Conservation (phyloP, 129 eudicot genomes). For the Silybum marianum region DNA sequence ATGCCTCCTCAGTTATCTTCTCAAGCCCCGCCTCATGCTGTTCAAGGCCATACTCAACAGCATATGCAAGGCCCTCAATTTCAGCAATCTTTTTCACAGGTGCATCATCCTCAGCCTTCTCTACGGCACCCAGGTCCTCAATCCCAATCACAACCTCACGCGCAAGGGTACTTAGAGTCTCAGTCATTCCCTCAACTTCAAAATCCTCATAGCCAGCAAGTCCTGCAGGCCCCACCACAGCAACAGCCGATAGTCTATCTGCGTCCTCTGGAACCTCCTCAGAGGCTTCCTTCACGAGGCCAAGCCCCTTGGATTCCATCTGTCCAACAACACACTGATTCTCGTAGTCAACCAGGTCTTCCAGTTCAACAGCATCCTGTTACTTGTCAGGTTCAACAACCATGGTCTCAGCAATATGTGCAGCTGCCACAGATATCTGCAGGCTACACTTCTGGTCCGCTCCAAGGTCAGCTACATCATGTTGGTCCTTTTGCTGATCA, state of each 20-base stretch:
- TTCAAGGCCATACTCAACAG: constrained; percentile 45
- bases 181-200: too few relatives aligned
- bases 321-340: constrained; percentile 46
- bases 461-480: constrained; percentile 33
- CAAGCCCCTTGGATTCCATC: constrained; percentile 43
- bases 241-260: constrained; percentile 30
- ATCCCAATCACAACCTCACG: constrained; percentile 29
- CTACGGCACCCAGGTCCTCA: constrained; percentile 16
- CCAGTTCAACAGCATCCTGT: constrained; percentile 49
- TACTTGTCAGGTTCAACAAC: constrained; percentile 45
- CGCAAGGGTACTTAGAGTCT: too few relatives aligned
- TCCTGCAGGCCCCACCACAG: too few relatives aligned
- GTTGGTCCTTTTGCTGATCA: constrained; percentile 35
- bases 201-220: too few relatives aligned
- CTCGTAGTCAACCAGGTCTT: constrained; percentile 37
- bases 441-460: constrained; percentile 26
- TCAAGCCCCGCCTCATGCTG: constrained; percentile 29
- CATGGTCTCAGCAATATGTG: constrained; percentile 44
- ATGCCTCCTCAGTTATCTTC: constrained; percentile 34
- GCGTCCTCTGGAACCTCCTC: constrained; percentile 48
- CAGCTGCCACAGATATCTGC: constrained; percentile 48
- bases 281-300: constrained; percentile 39
- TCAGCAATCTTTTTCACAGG: constrained; percentile 49
- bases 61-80: constrained; percentile 51
- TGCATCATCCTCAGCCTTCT: constrained; percentile 36